Evolutionary conservation across 148 eudicot genomes (phyloP).

Genomic region (Amaranthus cruentus): DNA sequence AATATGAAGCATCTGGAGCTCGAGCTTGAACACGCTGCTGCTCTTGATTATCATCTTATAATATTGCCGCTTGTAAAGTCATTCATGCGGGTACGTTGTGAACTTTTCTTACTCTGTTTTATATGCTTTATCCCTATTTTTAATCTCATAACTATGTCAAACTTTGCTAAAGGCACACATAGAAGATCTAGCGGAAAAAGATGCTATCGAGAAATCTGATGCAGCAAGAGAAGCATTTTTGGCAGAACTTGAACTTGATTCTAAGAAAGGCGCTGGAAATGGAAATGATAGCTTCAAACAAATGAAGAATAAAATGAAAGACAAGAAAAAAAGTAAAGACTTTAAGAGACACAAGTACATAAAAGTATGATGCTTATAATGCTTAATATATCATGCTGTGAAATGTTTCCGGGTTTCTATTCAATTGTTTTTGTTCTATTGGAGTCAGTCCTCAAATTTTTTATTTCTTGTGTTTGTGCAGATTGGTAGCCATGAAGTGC

Average conservation of each 20-base stretch:
- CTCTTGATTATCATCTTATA: too few species aligned
- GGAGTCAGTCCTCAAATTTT: not conserved
- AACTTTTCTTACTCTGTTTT: constrained; percentile 4
- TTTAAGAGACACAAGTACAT: constrained; percentile 58
- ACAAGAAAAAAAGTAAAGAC: constrained; percentile 73
- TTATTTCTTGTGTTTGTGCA: constrained; percentile 31
- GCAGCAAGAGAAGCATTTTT: constrained; percentile 96
- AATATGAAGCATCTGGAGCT: too few species aligned
- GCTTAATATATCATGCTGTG: not conserved
- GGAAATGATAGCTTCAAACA: constrained; percentile 49
- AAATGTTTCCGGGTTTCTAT: not conserved
- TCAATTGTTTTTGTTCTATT: not conserved
- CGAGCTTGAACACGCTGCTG: too few species aligned
- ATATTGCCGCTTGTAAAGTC: too few species aligned
- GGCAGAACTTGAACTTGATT: constrained; percentile 94
- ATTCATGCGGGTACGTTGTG: not conserved
- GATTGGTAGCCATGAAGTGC: constrained; percentile 49
- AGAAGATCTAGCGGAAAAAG: constrained; percentile 91
- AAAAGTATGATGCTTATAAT: constrained; percentile 39
- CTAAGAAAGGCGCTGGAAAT: constrained; percentile 46
- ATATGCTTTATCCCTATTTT: not conserved
- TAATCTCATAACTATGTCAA: not conserved
- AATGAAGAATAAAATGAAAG: constrained; percentile 64
- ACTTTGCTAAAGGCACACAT: constrained; percentile 50
- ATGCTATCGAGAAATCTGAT: constrained; percentile 95